Percentiles rank a stretch among this genome's conserved stretches.
Evolutionary conservation across 192 early-diverging fungal genomes (phyloP).

Genomic region (Entomortierella parvispora): DNA sequence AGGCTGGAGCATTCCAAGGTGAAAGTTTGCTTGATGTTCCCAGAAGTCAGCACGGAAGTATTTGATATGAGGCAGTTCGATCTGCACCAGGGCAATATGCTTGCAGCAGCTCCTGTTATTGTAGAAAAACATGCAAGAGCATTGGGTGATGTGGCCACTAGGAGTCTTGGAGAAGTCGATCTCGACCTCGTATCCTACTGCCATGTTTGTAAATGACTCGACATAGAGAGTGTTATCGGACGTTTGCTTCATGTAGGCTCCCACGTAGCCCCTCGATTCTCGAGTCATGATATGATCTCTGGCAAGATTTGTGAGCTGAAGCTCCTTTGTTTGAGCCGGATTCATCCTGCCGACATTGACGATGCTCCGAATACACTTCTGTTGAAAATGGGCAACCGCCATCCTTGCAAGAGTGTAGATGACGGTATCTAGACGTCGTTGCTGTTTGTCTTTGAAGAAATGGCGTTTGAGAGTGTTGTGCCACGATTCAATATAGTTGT

Average conservation of each 20-base stretch:
- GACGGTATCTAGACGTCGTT: slow-evolving; percentile 7
- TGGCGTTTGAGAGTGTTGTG: slow-evolving; percentile 7
- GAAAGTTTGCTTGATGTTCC: slow-evolving; percentile 1
- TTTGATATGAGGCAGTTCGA: background rate
- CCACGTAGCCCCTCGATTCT: background rate
- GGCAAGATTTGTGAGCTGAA: background rate
- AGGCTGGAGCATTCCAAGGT: background rate
- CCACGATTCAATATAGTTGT: slow-evolving; percentile 19
- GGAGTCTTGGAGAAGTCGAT: too few species aligned
- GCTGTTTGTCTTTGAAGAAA: slow-evolving; percentile 17
- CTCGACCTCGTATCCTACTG: background rate
- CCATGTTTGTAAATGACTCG: background rate
- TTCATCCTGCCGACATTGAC: slow-evolving; percentile 7
- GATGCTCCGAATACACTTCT: background rate
- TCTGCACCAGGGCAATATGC: too few species aligned
- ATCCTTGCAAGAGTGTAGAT: slow-evolving; percentile 2
- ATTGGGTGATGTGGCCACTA: too few species aligned
- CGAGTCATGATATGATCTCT: background rate
- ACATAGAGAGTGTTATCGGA: slow-evolving; percentile 4
- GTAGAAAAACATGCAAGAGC: too few species aligned
- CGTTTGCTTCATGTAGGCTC: background rate
- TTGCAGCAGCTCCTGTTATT: too few species aligned
- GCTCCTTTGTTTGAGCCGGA: background rate
- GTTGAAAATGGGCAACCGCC: slow-evolving; percentile 9
- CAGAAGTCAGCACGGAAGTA: background rate